Base-by-base conservation (phyloP, 108 stramenopile species). In the Conticribra weissflogii region DNA sequence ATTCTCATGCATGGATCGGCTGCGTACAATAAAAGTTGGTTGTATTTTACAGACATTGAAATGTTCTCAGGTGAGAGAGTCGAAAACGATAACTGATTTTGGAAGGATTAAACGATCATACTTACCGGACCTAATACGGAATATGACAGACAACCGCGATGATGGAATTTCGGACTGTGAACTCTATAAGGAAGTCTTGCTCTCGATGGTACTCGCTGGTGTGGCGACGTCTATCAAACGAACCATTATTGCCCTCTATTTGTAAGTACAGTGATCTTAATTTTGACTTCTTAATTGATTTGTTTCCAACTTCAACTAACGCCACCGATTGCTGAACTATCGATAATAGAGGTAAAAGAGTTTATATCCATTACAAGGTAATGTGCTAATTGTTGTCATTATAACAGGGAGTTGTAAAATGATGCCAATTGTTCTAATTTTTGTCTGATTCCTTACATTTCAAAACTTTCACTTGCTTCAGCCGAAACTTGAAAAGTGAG, bases 121-220 rank as follows among this genome's bases (percentile, higher is more conserved):
- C 36, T 41, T 41, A 9, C 5, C 36, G 36, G 36, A 41, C 12
- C 8, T 9, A 41, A 9, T 12, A 41, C 12, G 36, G 36, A 54
- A 55, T 44, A 54, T 62, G 0, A 25, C 48, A 33, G 79, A 66
- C 41, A 84, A 86, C 56, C 54, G 63, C n/a, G 85, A 72, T 3
- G 80, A 64, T 49, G 74, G 71, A n/a, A 82, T 93, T 51, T 21
- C 86, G 15, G 63, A 59, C 22, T 79, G 71, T 51, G 83, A 83
- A 19, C 49, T 63, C 8, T 94, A 94, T 62, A 61, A 86, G 18
- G 75, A 86, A 30, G 57, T 84, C 1, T 65, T 94, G 47, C 21
- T 86, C 24, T 72, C 78, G 16, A 82, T 91, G 76, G 41, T 94
- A 3, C 8, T 89, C 22, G 84, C 80, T 17, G 93, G 93, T 27